phyloP scores from a whole-genome alignment of 108 stramenopile genomes.

The Cylindrotheca closterium region DNA sequence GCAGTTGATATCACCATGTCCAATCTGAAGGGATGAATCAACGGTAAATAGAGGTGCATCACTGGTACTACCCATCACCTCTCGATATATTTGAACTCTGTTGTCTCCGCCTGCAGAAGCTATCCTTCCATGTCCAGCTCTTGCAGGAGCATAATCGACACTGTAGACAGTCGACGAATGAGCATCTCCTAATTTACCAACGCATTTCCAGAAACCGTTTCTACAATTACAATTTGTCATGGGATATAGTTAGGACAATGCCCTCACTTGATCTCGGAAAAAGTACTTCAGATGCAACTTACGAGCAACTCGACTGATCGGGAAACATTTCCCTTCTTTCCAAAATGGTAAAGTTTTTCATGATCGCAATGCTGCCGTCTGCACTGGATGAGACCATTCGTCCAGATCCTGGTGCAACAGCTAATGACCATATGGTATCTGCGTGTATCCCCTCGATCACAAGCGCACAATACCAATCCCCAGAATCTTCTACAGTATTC shows the following conservation, averaged over 20 bases:
- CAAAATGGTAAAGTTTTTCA: slow-evolving; percentile 59
- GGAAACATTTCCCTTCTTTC: slow-evolving; percentile 35
- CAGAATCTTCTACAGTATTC: slow-evolving; percentile 92
- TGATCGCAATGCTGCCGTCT: slow-evolving; percentile 73
- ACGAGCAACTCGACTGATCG: neutral
- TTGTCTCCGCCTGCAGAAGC: slow-evolving; percentile 88
- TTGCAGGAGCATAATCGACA: slow-evolving; percentile 79
- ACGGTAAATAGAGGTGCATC: slow-evolving; percentile 68
- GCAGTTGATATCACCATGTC: slow-evolving; percentile 94
- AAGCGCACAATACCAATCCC: slow-evolving; percentile 94
- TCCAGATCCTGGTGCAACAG: slow-evolving; percentile 73
- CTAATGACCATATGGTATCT: slow-evolving; percentile 89
- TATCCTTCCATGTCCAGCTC: slow-evolving; percentile 74
- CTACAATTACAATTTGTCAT: slow-evolving; percentile 12
- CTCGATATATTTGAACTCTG: slow-evolving; percentile 75
- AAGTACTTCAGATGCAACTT: neutral
- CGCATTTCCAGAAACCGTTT: slow-evolving; percentile 73
- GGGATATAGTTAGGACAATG: too few species aligned
- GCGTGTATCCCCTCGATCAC: slow-evolving; percentile 66
- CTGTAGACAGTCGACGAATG: slow-evolving; percentile 68
- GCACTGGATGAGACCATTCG: slow-evolving; percentile 79
- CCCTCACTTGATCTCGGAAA: too few species aligned
- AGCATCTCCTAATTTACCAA: slow-evolving; percentile 60
- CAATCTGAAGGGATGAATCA: slow-evolving; percentile 41
- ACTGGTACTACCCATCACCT: slow-evolving; percentile 47